These are phyloP conservation scores for Erythrobasidium hasegawianum DNA, from an alignment of 1,284 basidiomycete species.

Conservation along the genomic window DNA sequence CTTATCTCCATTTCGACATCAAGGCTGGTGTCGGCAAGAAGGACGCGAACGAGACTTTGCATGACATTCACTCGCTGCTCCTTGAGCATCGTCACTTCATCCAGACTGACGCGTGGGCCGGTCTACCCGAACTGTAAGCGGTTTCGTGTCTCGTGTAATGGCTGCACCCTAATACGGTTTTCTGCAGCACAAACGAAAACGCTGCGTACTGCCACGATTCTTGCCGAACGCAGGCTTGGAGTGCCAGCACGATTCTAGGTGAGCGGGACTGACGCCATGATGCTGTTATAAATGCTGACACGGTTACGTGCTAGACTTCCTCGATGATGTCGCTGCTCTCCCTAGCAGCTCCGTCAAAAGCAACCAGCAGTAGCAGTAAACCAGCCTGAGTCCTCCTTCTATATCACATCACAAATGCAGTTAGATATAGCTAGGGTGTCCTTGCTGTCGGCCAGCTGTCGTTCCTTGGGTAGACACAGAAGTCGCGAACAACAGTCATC, in stretches of 20 bases:
- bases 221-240: constrained; percentile 90
- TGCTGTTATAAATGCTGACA: no score
- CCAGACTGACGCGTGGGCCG: constrained; percentile 76
- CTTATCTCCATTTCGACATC: constrained; percentile 80
- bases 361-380: background rate
- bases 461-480: no score
- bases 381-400: background rate
- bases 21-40: constrained; percentile 60
- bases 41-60: constrained; percentile 68
- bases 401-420: background rate
- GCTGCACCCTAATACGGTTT: background rate
- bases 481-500: no score
- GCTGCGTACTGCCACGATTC: constrained; percentile 78
- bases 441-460: no score
- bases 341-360: background rate
- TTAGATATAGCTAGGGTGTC: no score
- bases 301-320: no score
- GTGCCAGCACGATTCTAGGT: constrained; percentile 78
- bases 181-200: constrained; percentile 50
- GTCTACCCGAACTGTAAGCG: constrained; percentile 70
- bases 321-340: background rate
- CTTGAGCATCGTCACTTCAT: constrained; percentile 69
- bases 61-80: constrained; percentile 70
- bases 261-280: constrained; percentile 79
- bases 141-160: background rate